Evolutionary conservation across 129 eudicot genomes (phyloP), one percentile per base, ranked within the genome.

Genomic region (Arctium minus): DNA sequence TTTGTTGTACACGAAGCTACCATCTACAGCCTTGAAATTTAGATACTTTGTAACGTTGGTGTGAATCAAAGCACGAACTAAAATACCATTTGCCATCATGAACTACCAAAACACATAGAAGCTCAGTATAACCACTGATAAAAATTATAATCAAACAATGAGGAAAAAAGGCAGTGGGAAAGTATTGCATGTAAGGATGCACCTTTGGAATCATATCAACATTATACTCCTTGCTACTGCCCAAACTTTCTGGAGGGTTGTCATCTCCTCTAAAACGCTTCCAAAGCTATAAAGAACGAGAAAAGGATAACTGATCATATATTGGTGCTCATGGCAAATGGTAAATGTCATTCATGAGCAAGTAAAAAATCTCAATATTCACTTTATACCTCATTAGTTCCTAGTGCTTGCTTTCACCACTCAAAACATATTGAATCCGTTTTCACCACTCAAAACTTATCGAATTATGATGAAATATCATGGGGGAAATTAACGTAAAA

Each of bases 121-220:
- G 17, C 17, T 32, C 75, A 62, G 78, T 36, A 81, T 27, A 72
- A 72, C 31, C 31, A 33, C 56, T 6, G 5, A 80, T 31, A n/a
- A 42, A 71, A 27, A 29, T 9, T 81, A 40, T 11, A 70, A 31
- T 40, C 50, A 15, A 30, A 56, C 15, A 77, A 39, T 53, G 7
- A 71, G 7, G 53, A 73, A 73, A 60, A 15, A 15, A 74, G 11
- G 27, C n/a, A 9, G 36, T 8, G 40, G 30, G 17, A 75, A 68
- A n/a, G 40, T 65, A 30, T 50, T 77, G 48, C n/a, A 50, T 53
- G 22, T 83, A 36, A 12, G 9, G 0, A 83, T 44, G 37, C 88
- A 94, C 98, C 98, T 94, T 94, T 5, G 98, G 98, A 72, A 92
- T 87, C 98, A 94, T 92, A 84, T 94, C 98, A 75, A 91, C 94